Conservation (phyloP, 2,329 filamentous ascomycete species). For the Aschersonia sp. region DNA sequence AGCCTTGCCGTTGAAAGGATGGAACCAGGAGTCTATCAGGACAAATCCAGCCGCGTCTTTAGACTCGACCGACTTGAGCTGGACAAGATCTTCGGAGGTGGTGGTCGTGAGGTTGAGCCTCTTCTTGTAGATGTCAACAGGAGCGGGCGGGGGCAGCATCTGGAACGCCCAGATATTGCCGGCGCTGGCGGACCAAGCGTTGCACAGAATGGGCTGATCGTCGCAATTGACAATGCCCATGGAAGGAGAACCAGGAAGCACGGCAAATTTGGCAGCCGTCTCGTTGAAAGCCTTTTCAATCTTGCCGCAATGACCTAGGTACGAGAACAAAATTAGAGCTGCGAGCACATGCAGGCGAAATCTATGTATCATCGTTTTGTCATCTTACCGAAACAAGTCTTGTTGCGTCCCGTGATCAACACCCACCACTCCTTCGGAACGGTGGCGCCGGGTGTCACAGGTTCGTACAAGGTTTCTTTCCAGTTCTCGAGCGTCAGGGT, state of each 20-base stretch:
- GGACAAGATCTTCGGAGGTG: constrained; percentile 47
- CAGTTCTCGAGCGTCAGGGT: constrained; percentile 54
- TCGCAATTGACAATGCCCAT: constrained; percentile 63
- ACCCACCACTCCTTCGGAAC: constrained; percentile 66
- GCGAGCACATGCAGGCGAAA: not conserved
- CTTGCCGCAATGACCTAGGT: constrained; percentile 45
- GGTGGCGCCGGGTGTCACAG: constrained; percentile 42
- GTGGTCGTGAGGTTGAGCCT: constrained; percentile 56
- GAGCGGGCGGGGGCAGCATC: constrained; percentile 48
- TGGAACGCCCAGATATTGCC: constrained; percentile 55
- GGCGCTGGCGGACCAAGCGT: constrained; percentile 52
- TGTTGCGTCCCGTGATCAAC: constrained; percentile 60
- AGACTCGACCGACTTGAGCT: constrained; percentile 36
- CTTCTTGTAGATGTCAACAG: constrained; percentile 50
- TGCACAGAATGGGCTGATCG: constrained; percentile 59
- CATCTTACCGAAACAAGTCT: constrained; percentile 53
- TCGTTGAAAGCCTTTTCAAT: constrained; percentile 54
- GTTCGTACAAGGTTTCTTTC: constrained; percentile 50
- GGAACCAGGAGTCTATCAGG: constrained; percentile 50
- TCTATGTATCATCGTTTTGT: not conserved
- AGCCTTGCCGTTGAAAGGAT: constrained; percentile 58
- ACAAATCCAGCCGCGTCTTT: constrained; percentile 38
- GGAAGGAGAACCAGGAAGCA: constrained; percentile 47
- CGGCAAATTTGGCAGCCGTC: constrained; percentile 48
- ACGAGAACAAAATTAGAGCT: not conserved